phyloP scores from a whole-genome alignment of 192 early-diverging fungal genomes.

The Umbelopsis sp. region DNA sequence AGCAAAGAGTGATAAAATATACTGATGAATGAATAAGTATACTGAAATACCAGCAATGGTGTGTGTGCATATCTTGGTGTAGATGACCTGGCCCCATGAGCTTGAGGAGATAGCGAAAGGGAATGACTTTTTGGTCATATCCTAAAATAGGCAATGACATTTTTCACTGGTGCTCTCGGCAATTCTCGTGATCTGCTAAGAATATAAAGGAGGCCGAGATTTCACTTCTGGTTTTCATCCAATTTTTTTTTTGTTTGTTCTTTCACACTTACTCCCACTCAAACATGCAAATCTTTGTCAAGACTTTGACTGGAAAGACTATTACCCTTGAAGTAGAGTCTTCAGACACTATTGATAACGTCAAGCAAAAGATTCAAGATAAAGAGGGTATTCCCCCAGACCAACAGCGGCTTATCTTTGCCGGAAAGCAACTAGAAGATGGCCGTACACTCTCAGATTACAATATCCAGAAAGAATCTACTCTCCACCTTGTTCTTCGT shows the following conservation, averaged over 20 bases:
- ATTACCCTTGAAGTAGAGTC: constrained; percentile 63
- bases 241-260: background rate
- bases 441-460: constrained; percentile 72
- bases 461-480: constrained; percentile 85
- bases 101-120: background rate
- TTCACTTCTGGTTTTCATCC: background rate
- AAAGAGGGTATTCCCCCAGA: constrained; percentile 72
- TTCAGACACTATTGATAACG: constrained; percentile 53
- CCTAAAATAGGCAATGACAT: constrained; percentile 1
- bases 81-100: background rate
- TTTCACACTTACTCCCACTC: constrained; percentile 16
- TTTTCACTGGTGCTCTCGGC: constrained; percentile 5
- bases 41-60: no score
- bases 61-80: background rate
- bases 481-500: constrained; percentile 74
- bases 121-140: background rate
- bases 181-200: constrained; percentile 8
- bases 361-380: constrained; percentile 58
- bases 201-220: constrained; percentile 4
- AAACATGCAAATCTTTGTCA: constrained; percentile 64
- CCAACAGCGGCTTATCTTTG: constrained; percentile 81
- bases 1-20: background rate
- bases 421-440: constrained; percentile 83
- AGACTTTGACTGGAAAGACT: constrained; percentile 60
- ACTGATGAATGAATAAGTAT: background rate